phyloP scores from a whole-genome alignment of 108 stramenopile species.

The Seminavis robusta region DNA sequence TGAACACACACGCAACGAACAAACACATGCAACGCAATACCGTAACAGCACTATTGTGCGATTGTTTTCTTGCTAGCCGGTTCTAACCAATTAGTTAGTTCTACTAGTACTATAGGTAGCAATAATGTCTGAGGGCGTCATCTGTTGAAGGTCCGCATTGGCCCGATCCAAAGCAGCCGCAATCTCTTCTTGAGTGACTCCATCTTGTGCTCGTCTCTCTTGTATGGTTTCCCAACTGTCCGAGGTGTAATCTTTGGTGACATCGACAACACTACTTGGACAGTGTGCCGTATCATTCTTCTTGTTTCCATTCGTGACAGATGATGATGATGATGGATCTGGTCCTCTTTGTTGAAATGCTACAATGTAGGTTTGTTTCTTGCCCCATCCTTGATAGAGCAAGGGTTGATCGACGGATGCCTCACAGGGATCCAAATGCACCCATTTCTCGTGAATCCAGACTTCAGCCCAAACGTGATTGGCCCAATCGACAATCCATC shows the following conservation, averaged over 20 bases:
- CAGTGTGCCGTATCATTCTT: too few species aligned
- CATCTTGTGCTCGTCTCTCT: slow-evolving; percentile 42
- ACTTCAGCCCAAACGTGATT: slow-evolving; percentile 73
- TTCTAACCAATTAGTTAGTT: too few species aligned
- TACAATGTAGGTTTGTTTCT: slow-evolving; percentile 64
- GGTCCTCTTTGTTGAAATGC: too few species aligned
- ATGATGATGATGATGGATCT: too few species aligned
- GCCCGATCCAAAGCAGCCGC: not conserved
- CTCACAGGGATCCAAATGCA: slow-evolving; percentile 73
- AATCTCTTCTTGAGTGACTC: slow-evolving; percentile 3
- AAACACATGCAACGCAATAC: too few species aligned
- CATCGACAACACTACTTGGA: too few species aligned
- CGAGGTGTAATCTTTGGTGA: slow-evolving; percentile 31
- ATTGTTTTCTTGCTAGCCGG: too few species aligned
- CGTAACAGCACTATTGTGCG: too few species aligned
- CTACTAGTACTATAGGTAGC: too few species aligned
- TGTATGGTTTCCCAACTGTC: slow-evolving; percentile 27
- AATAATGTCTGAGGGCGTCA: too few species aligned
- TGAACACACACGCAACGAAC: too few species aligned
- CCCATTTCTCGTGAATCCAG: slow-evolving; percentile 34
- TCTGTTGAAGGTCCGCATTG: not conserved
- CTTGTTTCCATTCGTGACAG: too few species aligned
- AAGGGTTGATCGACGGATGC: slow-evolving; percentile 58
- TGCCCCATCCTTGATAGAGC: slow-evolving; percentile 63
- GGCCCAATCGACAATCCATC: slow-evolving; percentile 74